Base-by-base conservation (phyloP, 257 asterid genomes). In the Lantana camara region DNA sequence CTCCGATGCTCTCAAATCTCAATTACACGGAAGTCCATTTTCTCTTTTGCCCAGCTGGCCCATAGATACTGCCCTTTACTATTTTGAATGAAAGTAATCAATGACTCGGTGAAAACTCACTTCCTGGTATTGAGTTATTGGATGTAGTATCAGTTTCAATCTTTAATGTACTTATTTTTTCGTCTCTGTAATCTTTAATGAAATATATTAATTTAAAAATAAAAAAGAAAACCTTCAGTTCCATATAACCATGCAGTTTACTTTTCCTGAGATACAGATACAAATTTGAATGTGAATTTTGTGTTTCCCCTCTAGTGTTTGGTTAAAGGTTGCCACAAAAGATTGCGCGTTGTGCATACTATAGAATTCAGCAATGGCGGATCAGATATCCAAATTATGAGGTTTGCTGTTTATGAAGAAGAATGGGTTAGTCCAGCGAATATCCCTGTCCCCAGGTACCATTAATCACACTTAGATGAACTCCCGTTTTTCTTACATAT, bases 281-380 rank as follows among this genome's bases (percentile, higher is more conserved):
- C 44, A 44, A 20, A 56, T 12, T 40, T 15, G 55, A 53, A 42
- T 66, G 35, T 27, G 16, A n/a, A 6, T 30, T 51, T 47, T 29
- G 13, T 49, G 37, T 49, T 63, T 64, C 67, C 60, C 38, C 61
- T 67, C 48, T 57, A 90, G 99, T 94, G 99, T 80, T 75, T 94
- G 83, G 99, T 94, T 41, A 94, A 90, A 81, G 96, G 99, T 62
- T 90, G 96, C 90, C 97, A 94, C 77, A 90, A 80, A 79, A 85
- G 96, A 83, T 75, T 94, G 76, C 92, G 97, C 21, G 80, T 94
- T 41, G 96, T 94, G 64, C 97, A 94, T 77, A 90, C 97, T 7
- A 82, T 94, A 80, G 97, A 94, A 72, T 94, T 94, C 82, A 82
- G 89, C 61, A 86, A 81, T 38, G 97, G 96, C 24, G 97, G 99